Percentiles rank a stretch among this genome's conserved stretches.
phyloP scores from a whole-genome alignment of 371 early-diverging fungal genomes.

The Mucor plumbeus region DNA sequence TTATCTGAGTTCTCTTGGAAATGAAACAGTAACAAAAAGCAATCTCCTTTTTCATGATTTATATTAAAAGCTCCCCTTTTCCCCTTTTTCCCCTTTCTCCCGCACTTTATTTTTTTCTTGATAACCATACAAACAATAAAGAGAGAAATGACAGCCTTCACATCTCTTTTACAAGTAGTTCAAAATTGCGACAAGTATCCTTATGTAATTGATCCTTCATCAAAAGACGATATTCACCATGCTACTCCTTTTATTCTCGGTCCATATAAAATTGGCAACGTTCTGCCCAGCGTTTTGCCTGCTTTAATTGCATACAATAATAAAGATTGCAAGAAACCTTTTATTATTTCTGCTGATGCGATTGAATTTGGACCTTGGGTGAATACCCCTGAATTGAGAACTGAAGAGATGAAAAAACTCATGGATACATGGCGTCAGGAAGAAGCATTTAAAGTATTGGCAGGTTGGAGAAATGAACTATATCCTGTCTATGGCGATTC shows the following conservation, averaged over 20 bases:
- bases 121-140: background rate
- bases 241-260: constrained; percentile 36
- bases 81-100: background rate
- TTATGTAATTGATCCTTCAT: constrained; percentile 23
- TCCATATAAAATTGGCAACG: constrained; percentile 41
- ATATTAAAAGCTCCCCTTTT: too few relatives aligned
- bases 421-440: constrained; percentile 50
- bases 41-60: background rate
- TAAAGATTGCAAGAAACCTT: constrained; percentile 5
- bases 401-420: constrained; percentile 39
- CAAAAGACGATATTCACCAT: constrained; percentile 15
- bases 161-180: constrained; percentile 36
- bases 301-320: constrained; percentile 39
- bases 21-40: background rate
- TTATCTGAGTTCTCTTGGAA: background rate
- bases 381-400: constrained; percentile 40
- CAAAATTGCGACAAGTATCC: constrained; percentile 52
- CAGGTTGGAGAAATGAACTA: constrained; percentile 67
- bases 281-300: constrained; percentile 36
- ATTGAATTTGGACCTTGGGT: constrained; percentile 39
- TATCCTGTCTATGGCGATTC: constrained; percentile 77
- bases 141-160: constrained; percentile 12
- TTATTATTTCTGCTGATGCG: constrained; percentile 29
- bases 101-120: background rate
- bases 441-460: constrained; percentile 34